Evolutionary conservation across 73 alveolate genomes (phyloP), one percentile per base, ranked within the genome.

Genomic region (Blepharisma stoltei): DNA sequence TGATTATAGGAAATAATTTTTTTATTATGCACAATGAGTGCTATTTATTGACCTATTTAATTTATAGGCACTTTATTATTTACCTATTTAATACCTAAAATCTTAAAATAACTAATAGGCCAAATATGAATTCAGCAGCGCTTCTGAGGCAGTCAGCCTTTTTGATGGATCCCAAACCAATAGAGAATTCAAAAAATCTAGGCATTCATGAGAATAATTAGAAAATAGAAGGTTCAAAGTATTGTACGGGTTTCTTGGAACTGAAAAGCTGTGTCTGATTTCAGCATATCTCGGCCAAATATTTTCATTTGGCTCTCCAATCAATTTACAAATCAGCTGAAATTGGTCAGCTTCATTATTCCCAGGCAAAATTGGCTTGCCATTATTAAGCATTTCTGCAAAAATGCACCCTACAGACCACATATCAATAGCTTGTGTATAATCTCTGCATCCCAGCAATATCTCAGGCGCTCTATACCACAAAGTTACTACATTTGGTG

Each of bases 401-500:
- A 60, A 60, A 18, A 60, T 60, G 73, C 73, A 60, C 38, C 73
- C 73, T 1, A 60, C 37, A 9, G 73, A 60, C 73, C 73, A 60
- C 73, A 60, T 60, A 38, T 60, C 73, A 9, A 60, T 60, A 14
- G 73, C 37, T 14, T n/a, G 11, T 8, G 37, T 25, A 25, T 60
- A 60, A 25, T 60, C 18, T 20, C 18, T 18, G 3, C 14, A 8
- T 2, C 45, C 73, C 18, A 60, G 0, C 18, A 60, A 38, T 8
- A 60, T 11, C 46, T 60, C 73, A 1, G 73, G 73, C 2, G 73
- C 73, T 25, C 73, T n/a, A 25, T 60, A 60, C 73, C 73, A 60
- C 2, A 60, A 38, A 20, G 73, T 80, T 6, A 70, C 41, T 4
- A 80, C 81, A 48, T 70, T 83, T 8, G 83, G 76, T 21, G 87